Evolutionary conservation across 2,329 filamentous ascomycete genomes (phyloP).

Genomic region (Diaporthe batatas): DNA sequence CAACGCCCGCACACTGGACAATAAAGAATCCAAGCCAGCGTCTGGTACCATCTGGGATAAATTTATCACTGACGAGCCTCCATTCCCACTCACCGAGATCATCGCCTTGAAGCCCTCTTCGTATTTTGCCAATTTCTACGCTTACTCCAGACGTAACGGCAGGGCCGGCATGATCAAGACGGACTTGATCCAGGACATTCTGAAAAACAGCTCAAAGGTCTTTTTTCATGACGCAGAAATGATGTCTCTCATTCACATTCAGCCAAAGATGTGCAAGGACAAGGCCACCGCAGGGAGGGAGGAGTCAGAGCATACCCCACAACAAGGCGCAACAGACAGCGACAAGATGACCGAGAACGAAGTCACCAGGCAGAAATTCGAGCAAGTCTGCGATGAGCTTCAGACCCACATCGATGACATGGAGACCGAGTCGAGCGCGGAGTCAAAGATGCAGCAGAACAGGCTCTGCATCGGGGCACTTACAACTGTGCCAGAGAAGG

Average conservation of each 20-base stretch:
- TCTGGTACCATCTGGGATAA: neutral
- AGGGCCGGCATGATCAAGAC: neutral
- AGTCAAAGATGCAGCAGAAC: neutral
- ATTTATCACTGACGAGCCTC: neutral
- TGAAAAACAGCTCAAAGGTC: neutral
- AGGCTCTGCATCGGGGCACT: neutral
- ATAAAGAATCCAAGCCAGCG: neutral
- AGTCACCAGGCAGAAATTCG: neutral
- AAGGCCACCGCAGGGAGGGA: too few relatives aligned
- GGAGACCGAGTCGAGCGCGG: neutral
- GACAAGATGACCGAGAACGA: neutral
- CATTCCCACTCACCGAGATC: conserved; percentile 8
- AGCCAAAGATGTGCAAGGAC: neutral
- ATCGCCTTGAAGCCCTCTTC: neutral
- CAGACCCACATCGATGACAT: neutral
- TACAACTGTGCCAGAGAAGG: conserved; percentile 1
- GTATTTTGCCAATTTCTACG: neutral
- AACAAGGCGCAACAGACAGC: neutral
- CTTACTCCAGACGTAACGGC: neutral
- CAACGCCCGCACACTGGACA: neutral
- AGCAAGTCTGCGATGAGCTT: neutral
- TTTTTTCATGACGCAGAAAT: neutral
- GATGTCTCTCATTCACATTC: neutral
- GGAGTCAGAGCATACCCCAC: neutral
- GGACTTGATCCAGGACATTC: neutral